These are phyloP conservation scores for Citrus maxima DNA, from an alignment of 345 rosid genomes.

Conservation along the genomic window DNA sequence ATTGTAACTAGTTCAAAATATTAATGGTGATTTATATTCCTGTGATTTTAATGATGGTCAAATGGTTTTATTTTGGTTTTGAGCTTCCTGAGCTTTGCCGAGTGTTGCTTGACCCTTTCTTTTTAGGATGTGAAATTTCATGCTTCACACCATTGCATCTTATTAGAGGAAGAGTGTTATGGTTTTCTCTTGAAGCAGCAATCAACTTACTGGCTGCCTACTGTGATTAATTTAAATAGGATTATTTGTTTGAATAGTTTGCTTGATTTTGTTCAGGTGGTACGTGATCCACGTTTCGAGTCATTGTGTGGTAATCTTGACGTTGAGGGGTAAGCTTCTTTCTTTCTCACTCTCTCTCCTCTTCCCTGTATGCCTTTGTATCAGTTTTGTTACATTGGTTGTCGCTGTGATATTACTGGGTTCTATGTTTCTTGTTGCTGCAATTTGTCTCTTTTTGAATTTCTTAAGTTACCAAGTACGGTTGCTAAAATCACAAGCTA, in stretches of 20 bases:
- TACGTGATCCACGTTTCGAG: constrained; percentile 81
- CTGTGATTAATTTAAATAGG: background rate
- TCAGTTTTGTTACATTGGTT: background rate
- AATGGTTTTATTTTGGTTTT: background rate
- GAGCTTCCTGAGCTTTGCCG: background rate
- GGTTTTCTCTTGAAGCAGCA: background rate
- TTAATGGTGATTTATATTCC: background rate
- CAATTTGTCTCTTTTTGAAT: background rate
- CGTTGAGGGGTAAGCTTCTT: constrained; percentile 49
- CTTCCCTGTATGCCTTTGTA: too few relatives aligned
- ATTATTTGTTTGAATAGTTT: background rate
- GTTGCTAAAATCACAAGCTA: background rate
- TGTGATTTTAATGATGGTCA: background rate
- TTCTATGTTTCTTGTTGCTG: background rate
- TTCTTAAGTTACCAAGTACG: background rate
- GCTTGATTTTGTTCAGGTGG: constrained; percentile 31
- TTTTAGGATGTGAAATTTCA: background rate
- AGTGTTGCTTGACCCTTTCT: background rate
- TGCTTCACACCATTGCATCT: background rate
- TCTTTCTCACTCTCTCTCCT: background rate
- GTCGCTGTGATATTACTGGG: background rate
- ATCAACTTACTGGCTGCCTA: background rate
- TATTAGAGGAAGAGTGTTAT: background rate
- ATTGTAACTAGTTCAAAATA: background rate
- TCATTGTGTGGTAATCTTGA: constrained; percentile 61